phyloP scores from a whole-genome alignment of 305 asterid genomes.

The Fraxinus floribunda region DNA sequence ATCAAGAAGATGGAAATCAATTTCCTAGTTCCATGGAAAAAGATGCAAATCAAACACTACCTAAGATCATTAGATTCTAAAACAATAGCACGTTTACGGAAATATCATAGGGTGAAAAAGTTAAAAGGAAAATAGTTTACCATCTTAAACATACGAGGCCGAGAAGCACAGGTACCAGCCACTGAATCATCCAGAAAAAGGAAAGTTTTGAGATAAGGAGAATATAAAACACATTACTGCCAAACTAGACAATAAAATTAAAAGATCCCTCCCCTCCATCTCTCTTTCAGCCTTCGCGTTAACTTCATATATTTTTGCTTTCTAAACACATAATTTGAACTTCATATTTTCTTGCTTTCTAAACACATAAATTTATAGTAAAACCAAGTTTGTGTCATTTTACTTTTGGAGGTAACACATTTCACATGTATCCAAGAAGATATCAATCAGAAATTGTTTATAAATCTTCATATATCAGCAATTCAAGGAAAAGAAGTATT shows the following conservation, averaged over 20 bases:
- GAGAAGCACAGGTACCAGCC: constrained; percentile 61
- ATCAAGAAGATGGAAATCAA: too few species aligned
- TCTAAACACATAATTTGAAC: background rate
- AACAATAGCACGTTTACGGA: background rate
- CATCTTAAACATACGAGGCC: constrained; percentile 67
- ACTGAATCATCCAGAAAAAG: constrained; percentile 36
- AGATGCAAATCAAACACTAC: too few species aligned
- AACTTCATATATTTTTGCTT: background rate
- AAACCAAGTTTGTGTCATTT: background rate
- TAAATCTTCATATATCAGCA: background rate
- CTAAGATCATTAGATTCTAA: background rate
- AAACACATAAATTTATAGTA: background rate
- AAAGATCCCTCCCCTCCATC: background rate
- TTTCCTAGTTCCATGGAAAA: too few species aligned
- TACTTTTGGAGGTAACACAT: background rate
- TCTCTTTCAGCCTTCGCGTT: background rate
- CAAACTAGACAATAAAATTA: background rate
- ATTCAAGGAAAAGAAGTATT: background rate
- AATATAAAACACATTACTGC: background rate
- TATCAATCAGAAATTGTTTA: background rate
- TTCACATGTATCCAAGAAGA: background rate
- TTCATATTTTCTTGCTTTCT: background rate
- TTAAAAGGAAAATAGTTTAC: constrained; percentile 23
- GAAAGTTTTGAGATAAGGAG: background rate
- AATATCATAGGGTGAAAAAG: background rate